Conservation (phyloP, 129 eudicot genomes). For the Saposhnikovia divaricata region DNA sequence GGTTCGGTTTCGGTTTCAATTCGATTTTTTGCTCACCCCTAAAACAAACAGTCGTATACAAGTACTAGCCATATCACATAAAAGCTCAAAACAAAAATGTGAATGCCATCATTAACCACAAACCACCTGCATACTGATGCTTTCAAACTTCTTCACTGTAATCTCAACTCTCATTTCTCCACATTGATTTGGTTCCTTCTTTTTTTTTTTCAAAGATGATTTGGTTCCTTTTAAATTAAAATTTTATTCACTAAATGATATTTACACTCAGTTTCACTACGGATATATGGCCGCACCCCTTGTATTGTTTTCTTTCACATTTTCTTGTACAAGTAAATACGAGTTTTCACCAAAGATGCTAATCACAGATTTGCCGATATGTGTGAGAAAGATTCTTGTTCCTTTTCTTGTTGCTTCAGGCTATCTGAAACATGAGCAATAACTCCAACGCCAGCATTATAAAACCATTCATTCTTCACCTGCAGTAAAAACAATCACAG, state of each 20-base stretch:
- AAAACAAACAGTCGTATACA: too few relatives aligned
- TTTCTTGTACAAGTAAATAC: neutral
- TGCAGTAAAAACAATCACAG: conserved; percentile 2
- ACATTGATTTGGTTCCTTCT: neutral
- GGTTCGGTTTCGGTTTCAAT: too few relatives aligned
- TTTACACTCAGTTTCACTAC: neutral
- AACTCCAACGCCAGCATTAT: conserved; percentile 93
- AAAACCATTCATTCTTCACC: conserved; percentile 95
- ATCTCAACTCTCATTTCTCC: too few relatives aligned
- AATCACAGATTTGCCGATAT: conserved; percentile 58
- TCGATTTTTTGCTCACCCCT: too few relatives aligned
- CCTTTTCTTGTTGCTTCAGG: conserved; percentile 75
- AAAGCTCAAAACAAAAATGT: too few relatives aligned
- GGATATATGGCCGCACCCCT: neutral
- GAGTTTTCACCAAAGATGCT: neutral
- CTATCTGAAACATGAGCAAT: conserved; percentile 87
- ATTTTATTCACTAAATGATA: neutral
- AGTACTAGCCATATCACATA: too few relatives aligned
- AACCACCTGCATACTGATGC: too few relatives aligned
- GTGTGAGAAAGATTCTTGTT: conserved; percentile 43
- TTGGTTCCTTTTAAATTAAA: neutral
- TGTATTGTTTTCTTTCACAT: neutral
- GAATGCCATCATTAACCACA: too few relatives aligned
- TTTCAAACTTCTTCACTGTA: too few relatives aligned
- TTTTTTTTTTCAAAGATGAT: too few relatives aligned